Evolutionary conservation across 2,329 filamentous ascomycete genomes (phyloP), one percentile per base, ranked within the genome.

Genomic region (Fusarium lyarnte): DNA sequence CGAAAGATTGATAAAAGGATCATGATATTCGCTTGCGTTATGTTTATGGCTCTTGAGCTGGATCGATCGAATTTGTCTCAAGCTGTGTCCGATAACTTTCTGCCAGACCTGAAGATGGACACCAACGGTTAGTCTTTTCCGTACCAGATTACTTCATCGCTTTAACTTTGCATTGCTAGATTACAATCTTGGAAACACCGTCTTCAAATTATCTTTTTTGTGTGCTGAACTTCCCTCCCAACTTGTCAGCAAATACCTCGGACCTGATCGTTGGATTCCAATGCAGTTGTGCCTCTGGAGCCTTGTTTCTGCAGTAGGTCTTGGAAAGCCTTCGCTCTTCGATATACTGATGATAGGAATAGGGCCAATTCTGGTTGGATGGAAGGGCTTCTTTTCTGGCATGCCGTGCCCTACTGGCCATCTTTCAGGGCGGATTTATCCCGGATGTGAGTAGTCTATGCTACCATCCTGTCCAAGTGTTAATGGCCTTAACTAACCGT

Each of bases 71-170:
- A 58, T 25, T 25, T 87, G 21, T 54, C 73, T 3, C 84, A 87
- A 68, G 86, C 85, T 2, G 62, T 87, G 25, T 84, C 85, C 0
- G 85, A 87, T 69, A 84, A 86, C 57, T 85, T 87, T 36, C 74
- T 87, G 1, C 64, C 63, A 0, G 53, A 52, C 23, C 33, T 52
- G 14, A 38, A 38, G 23, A 52, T 52, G 49, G 23, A 52, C 7
- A 52, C 49, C 23, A 27, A 52, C 6, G 49, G 49, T 38, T 27
- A 52, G 49, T 27, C 23, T n/a, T 19, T 7, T 13, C 16, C 2
- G 12, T 27, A 11, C 3, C 11, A 13, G 0, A 16, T 12, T 17
- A 3, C 5, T 16, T 2, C 4, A 21, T 27, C 1, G 0, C n/a
- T 8, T 16, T 52, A 6, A 52, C 23, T 21, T 23, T 16, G 5